Percentiles rank a stretch among this genome's conserved stretches.
Conservation (phyloP, 106 monocot genomes). For the Iris macrosiphon region DNA sequence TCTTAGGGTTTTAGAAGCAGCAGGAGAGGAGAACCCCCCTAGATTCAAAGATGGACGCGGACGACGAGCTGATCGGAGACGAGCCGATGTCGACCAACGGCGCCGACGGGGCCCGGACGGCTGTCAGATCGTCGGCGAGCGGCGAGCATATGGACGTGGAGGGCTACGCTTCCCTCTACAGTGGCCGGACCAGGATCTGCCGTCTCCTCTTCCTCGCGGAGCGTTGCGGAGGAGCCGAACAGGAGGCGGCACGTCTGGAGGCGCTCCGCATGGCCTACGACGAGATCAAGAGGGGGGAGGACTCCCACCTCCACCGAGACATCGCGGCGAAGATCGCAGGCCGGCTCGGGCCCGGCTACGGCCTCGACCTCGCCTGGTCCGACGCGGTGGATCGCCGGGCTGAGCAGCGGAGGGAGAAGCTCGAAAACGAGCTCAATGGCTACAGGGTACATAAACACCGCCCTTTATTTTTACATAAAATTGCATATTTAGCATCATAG, state of each 20-base stretch:
- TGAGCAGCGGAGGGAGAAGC: conserved; percentile 64
- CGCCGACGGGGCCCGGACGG: conserved; percentile 7
- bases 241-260: conserved; percentile 56
- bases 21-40: no score
- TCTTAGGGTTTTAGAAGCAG: no score
- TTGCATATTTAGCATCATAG: no score
- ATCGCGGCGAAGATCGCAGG: conserved; percentile 59
- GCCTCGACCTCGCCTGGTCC: conserved; percentile 59
- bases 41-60: conserved; percentile 83
- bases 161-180: conserved; percentile 80
- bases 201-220: conserved; percentile 88
- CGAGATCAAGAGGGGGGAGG: conserved; percentile 88
- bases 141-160: conserved; percentile 89
- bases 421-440: conserved; percentile 86
- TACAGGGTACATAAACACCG: no score
- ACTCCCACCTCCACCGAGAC: conserved; percentile 59
- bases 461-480: no score
- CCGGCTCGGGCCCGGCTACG: conserved; percentile 52
- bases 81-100: conserved; percentile 42
- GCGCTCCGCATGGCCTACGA: conserved; percentile 89
- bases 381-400: conserved; percentile 66
- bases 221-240: conserved; percentile 50
- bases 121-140: conserved; percentile 10
- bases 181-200: conserved; percentile 61
- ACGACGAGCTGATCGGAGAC: conserved; percentile 41